Base-by-base conservation (phyloP, 2,329 filamentous ascomycete species). In the Coniochaeta sp. region DNA sequence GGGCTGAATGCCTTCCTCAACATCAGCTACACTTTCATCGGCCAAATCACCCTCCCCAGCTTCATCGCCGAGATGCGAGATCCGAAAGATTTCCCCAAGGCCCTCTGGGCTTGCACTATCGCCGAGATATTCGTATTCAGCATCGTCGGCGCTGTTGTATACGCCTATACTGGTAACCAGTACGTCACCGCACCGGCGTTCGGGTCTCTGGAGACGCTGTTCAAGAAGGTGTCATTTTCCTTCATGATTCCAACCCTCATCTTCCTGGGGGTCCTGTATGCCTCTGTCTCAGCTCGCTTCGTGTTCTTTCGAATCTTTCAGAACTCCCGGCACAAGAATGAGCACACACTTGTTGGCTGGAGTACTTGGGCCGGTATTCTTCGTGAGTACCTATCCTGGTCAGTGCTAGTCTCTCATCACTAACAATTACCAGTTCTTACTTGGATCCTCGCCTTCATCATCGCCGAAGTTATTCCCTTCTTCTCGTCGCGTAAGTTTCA, bases 171-270 rank as follows among this genome's bases (percentile, higher is more conserved):
- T 0, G 93, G 93, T 57, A 93, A 89, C 59, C 88, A 96, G 70
- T 96, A 96, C 78, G 91, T 92, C 76, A 93, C 89, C 0, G 79
- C 90, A 0, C 93, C 93, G 0, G 93, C 93, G 0, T 97, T 97
- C 66, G 92, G 91, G 12, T 93, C 90, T 1, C 79, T 97, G 24
- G 81, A 89, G 47, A 5, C 6, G 1, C 79, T 88, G 1, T 95
- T 88, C 77, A 92, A 95, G 77, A 96, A 96, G 77, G 82, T 95
- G 1, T 84, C 90, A 0, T 97, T 96, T 74, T 92, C 89, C 14
- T 96, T 97, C 78, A 96, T 96, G 92, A 89, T 97, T 34, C 93
- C 93, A 0, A 97, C 93, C 0, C 82, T 97, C 65, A 91, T 97
- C 70, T 97, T 97, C 78, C 76, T 97, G 5, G 93, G 93, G 8